A percentile compares a stretch with the other conserved stretches of the same genome.
These are phyloP conservation scores for Nitzschia putrida DNA, from an alignment of 108 stramenopile species.

Conservation along the genomic window DNA sequence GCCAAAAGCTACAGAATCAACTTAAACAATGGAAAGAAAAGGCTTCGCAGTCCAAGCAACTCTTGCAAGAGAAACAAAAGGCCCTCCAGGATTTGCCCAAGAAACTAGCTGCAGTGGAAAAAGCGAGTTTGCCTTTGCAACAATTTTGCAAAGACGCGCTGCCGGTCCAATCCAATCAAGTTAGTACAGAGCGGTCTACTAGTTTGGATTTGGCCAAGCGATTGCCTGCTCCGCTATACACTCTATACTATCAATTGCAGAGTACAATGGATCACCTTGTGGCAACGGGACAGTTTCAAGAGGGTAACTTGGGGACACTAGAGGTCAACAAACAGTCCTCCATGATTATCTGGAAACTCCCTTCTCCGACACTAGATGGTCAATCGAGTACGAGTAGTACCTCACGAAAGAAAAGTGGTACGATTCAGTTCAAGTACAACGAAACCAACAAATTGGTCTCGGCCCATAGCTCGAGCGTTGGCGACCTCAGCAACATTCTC, in stretches of 20 bases:
- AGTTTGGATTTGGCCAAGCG: conserved; percentile 57
- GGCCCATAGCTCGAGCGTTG: conserved; percentile 11
- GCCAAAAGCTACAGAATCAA: conserved; percentile 26
- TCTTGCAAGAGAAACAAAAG: conserved; percentile 32
- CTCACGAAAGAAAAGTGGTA: conserved; percentile 19
- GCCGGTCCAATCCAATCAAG: conserved; percentile 26
- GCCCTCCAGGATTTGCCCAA: conserved; percentile 50
- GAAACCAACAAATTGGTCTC: conserved; percentile 8
- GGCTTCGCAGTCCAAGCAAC: conserved; percentile 35
- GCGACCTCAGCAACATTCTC: conserved; percentile 31
- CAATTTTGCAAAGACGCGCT: conserved; percentile 45
- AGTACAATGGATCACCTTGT: conserved; percentile 51
- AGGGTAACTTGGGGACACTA: neutral
- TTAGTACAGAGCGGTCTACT: conserved; percentile 39
- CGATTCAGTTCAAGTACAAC: conserved; percentile 36
- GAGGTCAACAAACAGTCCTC: conserved; percentile 10
- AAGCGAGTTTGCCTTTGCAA: conserved; percentile 59
- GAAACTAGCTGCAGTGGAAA: conserved; percentile 62
- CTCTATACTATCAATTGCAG: conserved; percentile 64
- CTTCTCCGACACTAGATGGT: neutral
- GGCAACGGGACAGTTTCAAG: conserved; percentile 1
- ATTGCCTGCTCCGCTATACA: conserved; percentile 66
- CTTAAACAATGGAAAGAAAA: conserved; percentile 29
- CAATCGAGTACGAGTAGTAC: conserved; percentile 1
- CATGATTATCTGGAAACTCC: neutral